Evolutionary conservation across 257 asterid genomes (phyloP), one percentile per base, ranked within the genome.

Genomic region (Solanum gracilifrons): DNA sequence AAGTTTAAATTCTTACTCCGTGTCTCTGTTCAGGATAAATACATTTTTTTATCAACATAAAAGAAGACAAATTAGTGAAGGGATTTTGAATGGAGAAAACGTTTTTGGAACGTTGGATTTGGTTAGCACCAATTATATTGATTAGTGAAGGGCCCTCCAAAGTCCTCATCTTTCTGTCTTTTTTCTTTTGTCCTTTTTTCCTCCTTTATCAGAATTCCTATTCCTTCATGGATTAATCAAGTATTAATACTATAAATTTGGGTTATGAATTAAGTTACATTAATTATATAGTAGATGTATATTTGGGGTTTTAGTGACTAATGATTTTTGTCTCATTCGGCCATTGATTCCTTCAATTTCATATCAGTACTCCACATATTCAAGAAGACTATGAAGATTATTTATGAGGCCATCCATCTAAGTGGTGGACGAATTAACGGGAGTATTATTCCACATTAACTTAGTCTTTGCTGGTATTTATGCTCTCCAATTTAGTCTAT

Each of bases 101-200:
- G 90, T 84, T 58, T 91, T 85, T 79, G 92, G 89, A 90, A 91
- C 92, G 94, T 92, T 90, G 87, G 73, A 74, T 83, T 76, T 15
- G 8, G 85, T 15, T 15, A 46, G 5, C 39, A 93, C 9, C 68
- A 93, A 93, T 92, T 89, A 66, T 66, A 66, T 93, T 89, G 4
- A 77, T 23, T 82, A 89, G 92, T 89, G 94, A 75, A 92, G 82
- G 93, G 88, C 85, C 89, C 87, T 36, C 85, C 68, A 43, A 88
- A 89, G 86, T 84, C 91, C 88, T 88, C 87, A 16, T 41, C 84
- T 77, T 76, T 46, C 76, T 89, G 97, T 94, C 96, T 69, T 92
- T 92, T 76, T 36, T 51, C 92, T 29, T 88, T 74, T 89, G 95
- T 89, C 89, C 83, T 82, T 79, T 86, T 88, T 86, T 10, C 55